phyloP scores from a whole-genome alignment of 805 yeast species.

The Lachancea quebecensis region DNA sequence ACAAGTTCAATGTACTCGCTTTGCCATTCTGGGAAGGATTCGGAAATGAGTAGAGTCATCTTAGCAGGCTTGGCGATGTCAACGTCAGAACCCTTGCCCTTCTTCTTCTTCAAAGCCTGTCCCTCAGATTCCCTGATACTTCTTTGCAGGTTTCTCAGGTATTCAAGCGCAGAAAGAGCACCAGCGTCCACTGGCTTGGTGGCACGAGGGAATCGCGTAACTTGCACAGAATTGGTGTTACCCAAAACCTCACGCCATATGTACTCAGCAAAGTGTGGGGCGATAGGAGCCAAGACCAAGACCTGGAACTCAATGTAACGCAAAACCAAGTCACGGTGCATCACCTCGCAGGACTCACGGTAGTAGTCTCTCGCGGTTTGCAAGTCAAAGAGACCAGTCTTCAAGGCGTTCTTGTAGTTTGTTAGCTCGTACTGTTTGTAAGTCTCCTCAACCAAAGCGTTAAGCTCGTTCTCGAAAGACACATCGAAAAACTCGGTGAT shows the following conservation, averaged over 20 bases:
- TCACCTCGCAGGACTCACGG: constrained; percentile 63
- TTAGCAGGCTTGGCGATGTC: constrained; percentile 69
- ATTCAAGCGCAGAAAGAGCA: constrained; percentile 61
- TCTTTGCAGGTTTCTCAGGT: constrained; percentile 72
- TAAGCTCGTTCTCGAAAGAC: constrained; percentile 93
- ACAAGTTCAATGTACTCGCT: constrained; percentile 72
- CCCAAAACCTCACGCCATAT: constrained; percentile 77
- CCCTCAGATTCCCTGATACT: constrained; percentile 92
- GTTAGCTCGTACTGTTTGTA: constrained; percentile 64
- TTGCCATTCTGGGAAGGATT: constrained; percentile 92
- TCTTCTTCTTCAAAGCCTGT: constrained; percentile 74
- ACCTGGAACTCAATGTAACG: constrained; percentile 84
- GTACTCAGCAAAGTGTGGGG: constrained; percentile 94
- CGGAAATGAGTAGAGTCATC: constrained; percentile 65
- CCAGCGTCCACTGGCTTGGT: constrained; percentile 55
- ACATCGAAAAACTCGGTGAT: constrained; percentile 65
- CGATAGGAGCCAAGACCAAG: constrained; percentile 79
- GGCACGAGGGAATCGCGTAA: constrained; percentile 75
- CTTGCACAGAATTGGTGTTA: constrained; percentile 59
- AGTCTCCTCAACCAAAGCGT: constrained; percentile 67
- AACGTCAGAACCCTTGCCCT: constrained; percentile 70
- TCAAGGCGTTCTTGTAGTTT: constrained; percentile 81
- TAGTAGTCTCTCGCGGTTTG: constrained; percentile 95
- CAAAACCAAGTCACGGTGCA: constrained; percentile 78
- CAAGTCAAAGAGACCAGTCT: constrained; percentile 86